Evolutionary conservation across 148 eudicot species (phyloP), one percentile per base, ranked within the genome.

Genomic region (Rhododendron henanense): DNA sequence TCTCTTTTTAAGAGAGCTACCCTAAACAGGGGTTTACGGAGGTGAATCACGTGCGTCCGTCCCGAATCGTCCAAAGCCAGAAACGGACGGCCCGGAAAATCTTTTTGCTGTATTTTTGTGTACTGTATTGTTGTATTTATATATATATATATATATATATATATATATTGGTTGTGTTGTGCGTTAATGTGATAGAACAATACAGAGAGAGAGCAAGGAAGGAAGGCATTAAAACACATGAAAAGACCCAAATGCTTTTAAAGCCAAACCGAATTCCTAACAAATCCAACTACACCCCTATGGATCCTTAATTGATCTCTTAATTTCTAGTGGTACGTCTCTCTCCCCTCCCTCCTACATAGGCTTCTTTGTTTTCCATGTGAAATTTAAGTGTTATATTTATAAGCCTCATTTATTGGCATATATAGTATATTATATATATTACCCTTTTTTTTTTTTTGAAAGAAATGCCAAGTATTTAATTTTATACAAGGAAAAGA

Each of bases 231-330:
- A 81, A 85, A 15, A 78, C 84, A 71, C 85, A 87, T 61, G 69
- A 78, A 87, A 86, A 82, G 83, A 82, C 85, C 88, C 90, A 85
- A 81, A 85, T 69, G 88, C 90, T 87, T 87, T 92, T 90, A 91
- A 88, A 91, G 92, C 93, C 18, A 85, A 88, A 90, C 86, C 81
- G 84, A 86, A 90, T 88, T 86, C 84, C 90, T 83, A 88, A 90
- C 90, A 90, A 87, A 89, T 90, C 89, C 91, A 91, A 87, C 90
- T 75, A 90, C 89, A 88, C 71, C 87, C 81, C 83, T 53, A 85
- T 81, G 71, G 84, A 67, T 87, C 79, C 84, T 83, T 18, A 88
- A 86, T 83, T 86, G 87, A 51, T 81, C 53, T 81, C 87, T 71
- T 86, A 81, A 81, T 81, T 74, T 35, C 47, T 15, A 15, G 6